Evolutionary conservation across 768 basidiomycete genomes (phyloP).

Genomic region (Tylopilus subfusipes): DNA sequence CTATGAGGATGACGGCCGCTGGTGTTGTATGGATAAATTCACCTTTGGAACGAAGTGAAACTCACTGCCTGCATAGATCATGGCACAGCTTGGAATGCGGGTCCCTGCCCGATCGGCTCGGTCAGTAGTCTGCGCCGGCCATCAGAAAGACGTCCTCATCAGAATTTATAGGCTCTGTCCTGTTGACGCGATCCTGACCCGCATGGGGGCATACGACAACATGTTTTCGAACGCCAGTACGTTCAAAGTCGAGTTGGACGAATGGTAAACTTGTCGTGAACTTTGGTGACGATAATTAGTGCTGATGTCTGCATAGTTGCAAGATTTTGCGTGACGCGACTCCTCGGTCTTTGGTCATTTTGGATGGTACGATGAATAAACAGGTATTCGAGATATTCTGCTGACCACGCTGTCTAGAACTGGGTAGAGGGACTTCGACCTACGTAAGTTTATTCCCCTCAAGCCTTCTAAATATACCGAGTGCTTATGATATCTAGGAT

Average conservation of each 20-base stretch:
- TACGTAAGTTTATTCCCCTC: constrained; percentile 50
- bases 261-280: constrained; percentile 57
- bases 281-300: background rate
- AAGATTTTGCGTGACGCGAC: constrained; percentile 94
- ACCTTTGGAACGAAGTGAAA: background rate
- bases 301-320: constrained; percentile 49
- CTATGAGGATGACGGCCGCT: constrained; percentile 94
- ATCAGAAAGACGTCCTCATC: constrained; percentile 3
- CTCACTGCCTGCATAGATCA: constrained; percentile 47
- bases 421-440: constrained; percentile 94
- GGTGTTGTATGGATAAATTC: constrained; percentile 60
- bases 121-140: constrained; percentile 36
- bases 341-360: constrained; percentile 87
- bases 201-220: constrained; percentile 99
- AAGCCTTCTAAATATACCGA: background rate
- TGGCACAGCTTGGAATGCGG: constrained; percentile 95
- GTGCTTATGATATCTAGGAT: constrained; percentile 49
- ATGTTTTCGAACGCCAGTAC: constrained; percentile 94
- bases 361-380: constrained; percentile 65
- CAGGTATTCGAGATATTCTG: background rate
- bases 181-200: constrained; percentile 87
- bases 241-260: constrained; percentile 98
- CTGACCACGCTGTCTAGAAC: constrained; percentile 50
- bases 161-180: constrained; percentile 63
- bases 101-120: constrained; percentile 83